Evolutionary conservation across 2,329 filamentous ascomycete genomes (phyloP), one percentile per base, ranked within the genome.

Genomic region (Trichoderma aggressivum): DNA sequence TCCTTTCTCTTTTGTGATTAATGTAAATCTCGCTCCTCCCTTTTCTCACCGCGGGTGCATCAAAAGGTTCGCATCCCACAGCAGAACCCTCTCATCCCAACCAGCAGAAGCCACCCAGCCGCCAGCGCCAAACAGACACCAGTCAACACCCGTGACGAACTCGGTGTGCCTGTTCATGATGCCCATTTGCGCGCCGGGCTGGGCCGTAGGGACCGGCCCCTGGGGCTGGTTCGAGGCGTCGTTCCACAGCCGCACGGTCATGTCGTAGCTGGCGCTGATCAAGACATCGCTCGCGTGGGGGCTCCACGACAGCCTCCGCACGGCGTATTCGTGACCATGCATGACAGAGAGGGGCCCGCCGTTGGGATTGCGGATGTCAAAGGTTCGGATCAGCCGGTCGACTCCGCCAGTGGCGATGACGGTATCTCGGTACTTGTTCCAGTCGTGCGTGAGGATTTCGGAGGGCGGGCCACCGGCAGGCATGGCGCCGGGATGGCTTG

Each of bases 81-180:
- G 88, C 76, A 97, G 84, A 12, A 99, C 87, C 76, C 90, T 88
- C 83, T 98, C 94, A 77, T 99, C 96, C 96, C 96, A 99, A 1
- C 94, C 94, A 2, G 92, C 93, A 73, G 93, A 97, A 2, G 96
- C 94, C 75, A 94, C 94, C 96, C 96, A 99, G 6, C 96, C 96
- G 74, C 97, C 94, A 28, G 90, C 92, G 5, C 96, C 96, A 81
- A 99, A 99, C 58, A 99, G 82, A 82, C 96, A 99, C 96, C 97
- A 99, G 80, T 99, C 96, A 0, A 98, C 92, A 8, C 96, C 96
- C 4, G 94, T 97, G 11, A 92, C 94, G 77, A 99, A 99, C 83
- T 99, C 96, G 0, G 95, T 98, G 80, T 99, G 96, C 21, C 90
- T 84, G 71, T 93, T 94, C 94, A 99, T 98, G 50, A 94, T 83